Base-by-base conservation (phyloP, 495 filamentous ascomycete genomes). In the Penicillium macrosclerotiorum region DNA sequence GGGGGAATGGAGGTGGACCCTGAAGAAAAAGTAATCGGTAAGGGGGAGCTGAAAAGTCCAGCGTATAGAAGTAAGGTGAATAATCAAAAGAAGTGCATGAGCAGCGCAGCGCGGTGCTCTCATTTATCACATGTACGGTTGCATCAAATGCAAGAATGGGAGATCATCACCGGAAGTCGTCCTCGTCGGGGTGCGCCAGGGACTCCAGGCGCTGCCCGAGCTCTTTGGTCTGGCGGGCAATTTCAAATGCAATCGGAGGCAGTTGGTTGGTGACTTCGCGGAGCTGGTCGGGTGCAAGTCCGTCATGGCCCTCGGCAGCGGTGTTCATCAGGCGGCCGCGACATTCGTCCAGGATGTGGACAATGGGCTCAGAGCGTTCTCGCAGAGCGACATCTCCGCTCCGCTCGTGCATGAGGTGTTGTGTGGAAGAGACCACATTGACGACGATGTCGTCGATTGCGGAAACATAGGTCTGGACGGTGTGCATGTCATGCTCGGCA, bases 231-330 rank as follows among this genome's bases (percentile, higher is more conserved):
- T 88, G 84, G 30, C 86, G 75, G 2, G 88, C 90, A 57, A 93
- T 84, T 69, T 90, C 87, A 64, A 95, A 95, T 13, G 89, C 89
- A 51, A 94, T 81, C 7, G 89, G 89, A 13, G 90, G 86, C 33
- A 90, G 69, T 35, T 76, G 84, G 59, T 83, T 82, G 36, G 78
- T 85, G 69, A 83, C 83, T 56, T 77, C 81, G 34, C 78, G 81
- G 69, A 81, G 77, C 43, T 78, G 72, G 26, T 65, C 64, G 17
- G 77, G 64, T 14, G 68, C 71, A 7, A 71, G 72, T 1, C 82
- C 71, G 1, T 76, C 70, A 45, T 81, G 69, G 47, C 83, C 84
- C 42, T 82, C 76, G 14, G 79, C 75, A n/a, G 79, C 81, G n/a
- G 84, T 81, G 24, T 78, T 78, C 25, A 84, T 67, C 46, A 95